phyloP scores from a whole-genome alignment of 140 eudicot species.

The Artemisia princeps region DNA sequence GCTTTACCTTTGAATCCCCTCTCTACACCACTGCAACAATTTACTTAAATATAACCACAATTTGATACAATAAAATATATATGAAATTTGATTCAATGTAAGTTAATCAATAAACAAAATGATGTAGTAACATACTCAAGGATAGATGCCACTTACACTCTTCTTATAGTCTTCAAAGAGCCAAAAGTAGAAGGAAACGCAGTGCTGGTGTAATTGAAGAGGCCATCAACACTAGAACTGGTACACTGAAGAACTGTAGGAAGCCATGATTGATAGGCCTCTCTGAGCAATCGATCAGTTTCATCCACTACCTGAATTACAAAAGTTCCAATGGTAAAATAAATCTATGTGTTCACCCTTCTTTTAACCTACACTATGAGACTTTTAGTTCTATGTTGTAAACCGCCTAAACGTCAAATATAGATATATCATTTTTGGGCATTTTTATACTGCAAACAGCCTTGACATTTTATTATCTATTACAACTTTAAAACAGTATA shows the following conservation, averaged over 20 bases:
- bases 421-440: background rate
- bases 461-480: no score
- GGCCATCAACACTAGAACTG: constrained; percentile 29
- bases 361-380: no score
- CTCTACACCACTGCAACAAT: constrained; percentile 69
- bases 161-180: constrained; percentile 59
- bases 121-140: background rate
- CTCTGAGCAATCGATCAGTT: constrained; percentile 81
- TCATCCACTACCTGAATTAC: constrained; percentile 81
- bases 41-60: background rate
- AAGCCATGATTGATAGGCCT: constrained; percentile 91
- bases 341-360: no score
- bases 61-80: no score
- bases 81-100: no score
- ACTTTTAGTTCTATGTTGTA: background rate
- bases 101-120: background rate
- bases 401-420: background rate
- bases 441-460: no score
- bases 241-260: constrained; percentile 67
- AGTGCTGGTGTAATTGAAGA: constrained; percentile 22
- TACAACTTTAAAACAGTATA: background rate
- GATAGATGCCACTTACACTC: constrained; percentile 42
- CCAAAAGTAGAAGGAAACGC: constrained; percentile 39
- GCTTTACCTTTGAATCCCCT: constrained; percentile 71
- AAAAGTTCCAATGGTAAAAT: background rate